Base-by-base conservation (phyloP, 1,284 basidiomycete genomes). In the Ganoderma multipileum region DNA sequence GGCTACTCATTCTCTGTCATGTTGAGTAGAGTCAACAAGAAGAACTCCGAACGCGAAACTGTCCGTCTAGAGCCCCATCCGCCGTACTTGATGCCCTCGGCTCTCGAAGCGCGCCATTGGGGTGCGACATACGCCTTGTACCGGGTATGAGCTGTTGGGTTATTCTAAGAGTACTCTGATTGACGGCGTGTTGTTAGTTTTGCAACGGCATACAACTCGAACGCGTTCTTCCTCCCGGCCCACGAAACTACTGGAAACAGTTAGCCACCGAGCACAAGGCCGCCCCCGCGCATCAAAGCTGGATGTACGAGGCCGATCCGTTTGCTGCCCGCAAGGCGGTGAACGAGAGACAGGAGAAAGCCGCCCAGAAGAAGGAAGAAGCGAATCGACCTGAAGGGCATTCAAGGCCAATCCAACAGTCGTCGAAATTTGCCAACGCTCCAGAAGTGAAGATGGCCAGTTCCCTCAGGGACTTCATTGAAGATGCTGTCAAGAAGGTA, bases 371-470 rank as follows among this genome's bases (percentile, higher is more conserved):
- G 75, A 82, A 79, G 60, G 83, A 86, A 65, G 81, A 80, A 52
- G 67, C 67, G 0, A 70, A 63, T 65, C 64, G 67, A 30, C 70
- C 69, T 61, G 66, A 69, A 26, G 44, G 26, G 52, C 41, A 39
- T 65, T 50, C 39, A n/a, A 70, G 69, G 59, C 78, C 75, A 18
- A 52, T 47, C 12, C 62, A 59, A 1, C 33, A 44, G 18, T 82
- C 82, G 2, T 83, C 83, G 30, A 86, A 87, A 66, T 95, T 92
- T 82, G 83, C 86, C 59, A 84, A 88, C 63, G 89, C 87, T 4
- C 91, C 92, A 0, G 96, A 98, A 78, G 95, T 97, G 23, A 91
- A 89, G 77, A 96, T 98, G 94, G 90, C 94, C 0, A 85, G 84
- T 26, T 81, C 81, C 14, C 82, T 98, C 66, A 86, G 96, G 47